Evolutionary conservation across 129 eudicot species (phyloP).

Genomic region (Saussurea involucrata): DNA sequence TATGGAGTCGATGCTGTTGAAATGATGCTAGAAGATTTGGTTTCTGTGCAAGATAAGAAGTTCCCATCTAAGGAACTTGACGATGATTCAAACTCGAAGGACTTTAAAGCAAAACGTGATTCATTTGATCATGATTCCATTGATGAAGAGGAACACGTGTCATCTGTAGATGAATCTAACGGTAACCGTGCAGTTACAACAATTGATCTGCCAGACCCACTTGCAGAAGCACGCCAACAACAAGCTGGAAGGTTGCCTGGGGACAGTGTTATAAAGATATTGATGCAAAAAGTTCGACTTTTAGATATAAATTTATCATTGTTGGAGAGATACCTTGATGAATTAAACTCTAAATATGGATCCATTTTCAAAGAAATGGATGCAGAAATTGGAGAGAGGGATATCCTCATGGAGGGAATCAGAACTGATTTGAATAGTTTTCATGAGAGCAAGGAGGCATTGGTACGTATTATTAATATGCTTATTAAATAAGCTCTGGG

Average conservation of each 20-base stretch:
- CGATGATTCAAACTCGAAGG: conserved; percentile 33
- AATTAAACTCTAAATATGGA: conserved; percentile 76
- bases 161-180: conserved; percentile 29
- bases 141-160: conserved; percentile 38
- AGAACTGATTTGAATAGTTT: conserved; percentile 62
- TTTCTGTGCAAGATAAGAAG: conserved; percentile 65
- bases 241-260: conserved; percentile 93
- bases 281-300: conserved; percentile 91
- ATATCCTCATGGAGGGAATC: conserved; percentile 55
- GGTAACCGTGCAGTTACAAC: conserved; percentile 39
- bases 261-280: conserved; percentile 93
- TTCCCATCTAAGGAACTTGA: conserved; percentile 36
- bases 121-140: conserved; percentile 29
- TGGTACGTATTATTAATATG: conserved; percentile 40
- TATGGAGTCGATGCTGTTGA: conserved; percentile 98
- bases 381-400: conserved; percentile 59
- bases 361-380: conserved; percentile 78
- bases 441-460: conserved; percentile 61
- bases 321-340: conserved; percentile 84
- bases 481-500: not conserved
- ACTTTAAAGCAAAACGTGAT: conserved; percentile 19
- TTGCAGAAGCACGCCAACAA: conserved; percentile 68
- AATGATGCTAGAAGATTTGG: conserved; percentile 92
- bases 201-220: conserved; percentile 60
- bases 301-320: conserved; percentile 80